Conservation (phyloP, 2,329 filamentous ascomycete genomes). For the Aspergillus aculeatinus region DNA sequence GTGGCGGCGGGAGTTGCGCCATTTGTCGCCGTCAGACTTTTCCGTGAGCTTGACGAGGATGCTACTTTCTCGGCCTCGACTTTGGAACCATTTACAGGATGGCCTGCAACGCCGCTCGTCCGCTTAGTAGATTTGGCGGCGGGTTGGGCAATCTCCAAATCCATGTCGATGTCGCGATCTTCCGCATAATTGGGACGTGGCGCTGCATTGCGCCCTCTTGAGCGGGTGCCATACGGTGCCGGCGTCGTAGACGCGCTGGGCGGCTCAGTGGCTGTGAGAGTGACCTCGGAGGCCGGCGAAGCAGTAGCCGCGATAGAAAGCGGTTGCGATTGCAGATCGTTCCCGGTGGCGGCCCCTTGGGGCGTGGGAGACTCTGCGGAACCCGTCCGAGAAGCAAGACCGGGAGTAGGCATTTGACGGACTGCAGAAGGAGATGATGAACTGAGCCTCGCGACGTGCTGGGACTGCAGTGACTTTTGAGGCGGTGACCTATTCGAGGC, state of each 20-base stretch:
- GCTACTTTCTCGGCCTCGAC: conserved; percentile 39
- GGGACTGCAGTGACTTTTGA: conserved; percentile 23
- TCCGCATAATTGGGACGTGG: conserved; percentile 93
- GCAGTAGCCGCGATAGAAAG: conserved; percentile 47
- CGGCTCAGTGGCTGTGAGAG: conserved; percentile 32
- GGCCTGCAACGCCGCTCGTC: conserved; percentile 26
- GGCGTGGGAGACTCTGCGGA: conserved; percentile 22
- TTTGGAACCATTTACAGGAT: conserved; percentile 34
- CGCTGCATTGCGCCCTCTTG: conserved; percentile 79
- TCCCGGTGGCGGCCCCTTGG: conserved; percentile 26
- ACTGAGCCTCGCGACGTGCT: conserved; percentile 29
- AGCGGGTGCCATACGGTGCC: conserved; percentile 86
- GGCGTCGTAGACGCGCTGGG: conserved; percentile 51
- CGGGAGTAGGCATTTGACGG: conserved; percentile 24
- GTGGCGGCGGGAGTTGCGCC: conserved; percentile 25
- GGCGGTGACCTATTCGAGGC: conserved; percentile 31
- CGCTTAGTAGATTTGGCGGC: conserved; percentile 35
- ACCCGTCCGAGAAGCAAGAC: conserved; percentile 38
- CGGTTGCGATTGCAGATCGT: conserved; percentile 41
- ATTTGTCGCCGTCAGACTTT: conserved; percentile 39
- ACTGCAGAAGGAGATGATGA: conserved; percentile 20
- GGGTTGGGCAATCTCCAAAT: conserved; percentile 64
- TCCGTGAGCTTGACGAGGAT: conserved; percentile 40
- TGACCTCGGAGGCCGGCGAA: conserved; percentile 38
- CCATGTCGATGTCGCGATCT: conserved; percentile 84